These are phyloP conservation scores for Podaxis sp. DNA, from an alignment of 768 basidiomycete genomes.

Conservation along the genomic window DNA sequence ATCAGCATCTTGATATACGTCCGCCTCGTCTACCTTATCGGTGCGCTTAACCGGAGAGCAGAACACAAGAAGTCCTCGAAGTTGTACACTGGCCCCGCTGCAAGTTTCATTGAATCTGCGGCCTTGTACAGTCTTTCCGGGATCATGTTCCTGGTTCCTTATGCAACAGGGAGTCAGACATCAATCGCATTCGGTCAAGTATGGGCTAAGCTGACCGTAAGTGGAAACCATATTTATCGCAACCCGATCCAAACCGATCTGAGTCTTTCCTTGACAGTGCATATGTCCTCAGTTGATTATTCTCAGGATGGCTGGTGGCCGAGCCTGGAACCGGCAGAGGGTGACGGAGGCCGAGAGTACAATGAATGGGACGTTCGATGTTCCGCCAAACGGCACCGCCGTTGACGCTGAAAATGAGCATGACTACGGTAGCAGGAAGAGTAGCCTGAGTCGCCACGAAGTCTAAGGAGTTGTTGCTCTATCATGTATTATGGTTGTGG, in stretches of 20 bases:
- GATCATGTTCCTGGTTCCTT: constrained; percentile 38
- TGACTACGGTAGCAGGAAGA: constrained; percentile 5
- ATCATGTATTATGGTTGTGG: no score
- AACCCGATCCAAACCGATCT: background rate
- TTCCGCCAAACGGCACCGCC: background rate
- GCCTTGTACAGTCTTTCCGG: constrained; percentile 38
- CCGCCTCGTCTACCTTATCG: constrained; percentile 34
- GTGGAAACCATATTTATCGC: constrained; percentile 17
- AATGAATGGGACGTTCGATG: background rate
- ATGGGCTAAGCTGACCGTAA: constrained; percentile 41
- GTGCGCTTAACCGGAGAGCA: constrained; percentile 23
- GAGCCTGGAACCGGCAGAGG: constrained; percentile 16
- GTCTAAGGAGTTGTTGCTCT: background rate
- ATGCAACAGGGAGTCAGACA: constrained; percentile 32
- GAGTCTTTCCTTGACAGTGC: constrained; percentile 2
- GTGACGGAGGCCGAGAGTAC: constrained; percentile 17
- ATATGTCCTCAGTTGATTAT: constrained; percentile 19
- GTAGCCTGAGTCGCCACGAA: background rate
- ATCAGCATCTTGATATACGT: constrained; percentile 38
- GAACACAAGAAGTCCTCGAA: constrained; percentile 23
- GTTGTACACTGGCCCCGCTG: constrained; percentile 36
- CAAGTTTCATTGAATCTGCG: constrained; percentile 41
- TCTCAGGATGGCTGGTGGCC: constrained; percentile 14
- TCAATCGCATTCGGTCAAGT: constrained; percentile 38
- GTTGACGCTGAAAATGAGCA: background rate